Conservation (phyloP, 345 rosid species). For the Eucalyptus dawsonii region DNA sequence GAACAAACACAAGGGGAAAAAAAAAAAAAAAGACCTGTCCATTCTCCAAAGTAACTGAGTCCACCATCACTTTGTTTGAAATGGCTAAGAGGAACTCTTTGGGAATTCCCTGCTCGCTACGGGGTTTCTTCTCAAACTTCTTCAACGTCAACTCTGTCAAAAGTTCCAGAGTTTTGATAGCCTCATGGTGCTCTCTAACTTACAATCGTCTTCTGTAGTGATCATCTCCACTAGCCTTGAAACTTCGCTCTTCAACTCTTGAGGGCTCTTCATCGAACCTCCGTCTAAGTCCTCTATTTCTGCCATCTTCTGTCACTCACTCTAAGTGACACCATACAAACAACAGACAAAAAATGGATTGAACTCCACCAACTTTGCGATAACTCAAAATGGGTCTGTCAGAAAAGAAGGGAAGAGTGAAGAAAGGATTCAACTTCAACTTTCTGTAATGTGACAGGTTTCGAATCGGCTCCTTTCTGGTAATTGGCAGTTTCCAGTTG, state of each 20-base stretch:
- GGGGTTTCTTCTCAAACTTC: constrained; percentile 2
- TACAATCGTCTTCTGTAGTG: constrained; percentile 15
- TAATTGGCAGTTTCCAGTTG: neutral
- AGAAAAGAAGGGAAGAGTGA: neutral
- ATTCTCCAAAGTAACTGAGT: constrained; percentile 43
- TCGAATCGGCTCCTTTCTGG: neutral
- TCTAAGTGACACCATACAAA: neutral
- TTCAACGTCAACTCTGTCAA: neutral
- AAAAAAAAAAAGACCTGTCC: constrained; percentile 14
- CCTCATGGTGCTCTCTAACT: constrained; percentile 10
- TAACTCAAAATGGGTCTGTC: neutral
- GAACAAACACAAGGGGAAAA: neutral
- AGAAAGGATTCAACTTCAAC: neutral
- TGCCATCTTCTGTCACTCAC: neutral
- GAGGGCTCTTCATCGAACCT: neutral
- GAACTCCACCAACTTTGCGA: neutral
- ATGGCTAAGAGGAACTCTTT: constrained; percentile 23
- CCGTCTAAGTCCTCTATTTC: neutral
- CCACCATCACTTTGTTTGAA: constrained; percentile 27
- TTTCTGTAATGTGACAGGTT: neutral
- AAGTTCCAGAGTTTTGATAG: neutral
- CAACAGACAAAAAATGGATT: neutral
- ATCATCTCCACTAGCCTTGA: constrained; percentile 13
- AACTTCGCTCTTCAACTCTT: constrained; percentile 24
- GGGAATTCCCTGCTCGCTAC: constrained; percentile 2